Conservation (phyloP, 1,139 yeast species). For the Yamadazyma triangularis region DNA sequence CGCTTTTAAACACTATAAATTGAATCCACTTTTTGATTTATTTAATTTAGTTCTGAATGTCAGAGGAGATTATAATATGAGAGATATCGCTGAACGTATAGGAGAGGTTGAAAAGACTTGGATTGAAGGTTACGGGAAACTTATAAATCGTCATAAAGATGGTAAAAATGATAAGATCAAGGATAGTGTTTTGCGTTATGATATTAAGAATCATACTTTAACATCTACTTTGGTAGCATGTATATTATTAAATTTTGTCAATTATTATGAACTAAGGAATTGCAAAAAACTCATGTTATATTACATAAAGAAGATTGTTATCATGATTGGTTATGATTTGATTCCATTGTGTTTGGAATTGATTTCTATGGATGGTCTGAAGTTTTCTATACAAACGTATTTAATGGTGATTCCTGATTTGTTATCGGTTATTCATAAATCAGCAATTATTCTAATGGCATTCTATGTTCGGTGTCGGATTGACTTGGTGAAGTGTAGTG, state of each 20-base stretch:
- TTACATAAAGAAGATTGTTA: constrained; percentile 27
- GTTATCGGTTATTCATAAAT: constrained; percentile 23
- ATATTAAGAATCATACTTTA: constrained; percentile 20
- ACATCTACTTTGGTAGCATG: constrained; percentile 21
- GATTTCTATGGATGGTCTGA: constrained; percentile 19
- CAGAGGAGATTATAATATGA: constrained; percentile 15
- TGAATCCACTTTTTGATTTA: constrained; percentile 1
- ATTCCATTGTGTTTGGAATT: constrained; percentile 26
- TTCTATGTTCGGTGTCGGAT: constrained; percentile 5
- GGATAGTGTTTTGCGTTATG: constrained; percentile 4
- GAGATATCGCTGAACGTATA: constrained; percentile 17
- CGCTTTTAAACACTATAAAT: constrained; percentile 1
- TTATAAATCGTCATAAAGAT: constrained; percentile 1
- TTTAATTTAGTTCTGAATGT: constrained; percentile 15
- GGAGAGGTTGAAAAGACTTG: constrained; percentile 24
- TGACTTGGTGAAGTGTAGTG: constrained; percentile 1
- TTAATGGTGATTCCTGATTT: constrained; percentile 29
- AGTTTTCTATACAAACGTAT: constrained; percentile 30
- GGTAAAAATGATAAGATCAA: constrained; percentile 1
- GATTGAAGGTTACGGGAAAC: constrained; percentile 9
- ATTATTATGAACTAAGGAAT: constrained; percentile 24
- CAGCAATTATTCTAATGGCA: constrained; percentile 6
- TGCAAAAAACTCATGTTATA: constrained; percentile 20
- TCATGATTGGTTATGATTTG: constrained; percentile 24
- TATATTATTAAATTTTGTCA: constrained; percentile 22